These are phyloP conservation scores for Tuber magnatum DNA, from an alignment of 495 filamentous ascomycete species.

Conservation along the genomic window DNA sequence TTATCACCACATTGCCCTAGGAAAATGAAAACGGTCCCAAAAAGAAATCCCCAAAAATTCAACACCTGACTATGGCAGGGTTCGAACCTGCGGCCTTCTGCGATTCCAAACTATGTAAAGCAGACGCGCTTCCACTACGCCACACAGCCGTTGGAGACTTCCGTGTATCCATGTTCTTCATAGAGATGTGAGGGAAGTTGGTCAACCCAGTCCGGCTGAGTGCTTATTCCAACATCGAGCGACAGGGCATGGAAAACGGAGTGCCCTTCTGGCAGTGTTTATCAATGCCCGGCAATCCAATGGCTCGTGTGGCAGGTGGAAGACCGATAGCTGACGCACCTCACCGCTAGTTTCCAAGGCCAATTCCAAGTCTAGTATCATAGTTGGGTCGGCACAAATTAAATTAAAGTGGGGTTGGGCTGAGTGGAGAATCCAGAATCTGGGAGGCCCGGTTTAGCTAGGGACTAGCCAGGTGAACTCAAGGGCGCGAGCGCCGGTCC, in stretches of 20 bases:
- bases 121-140: constrained; percentile 39
- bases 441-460: too few relatives aligned
- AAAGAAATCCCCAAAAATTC: background rate
- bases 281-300: background rate
- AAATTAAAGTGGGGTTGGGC: background rate
- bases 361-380: background rate
- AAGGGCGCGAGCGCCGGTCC: too few relatives aligned
- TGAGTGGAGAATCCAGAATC: background rate
- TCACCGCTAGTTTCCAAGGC: fast-evolving
- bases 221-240: background rate
- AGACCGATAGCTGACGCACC: background rate
- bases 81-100: constrained; percentile 39
- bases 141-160: constrained; percentile 34
- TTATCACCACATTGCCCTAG: background rate
- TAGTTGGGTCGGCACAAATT: too few relatives aligned
- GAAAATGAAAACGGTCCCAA: background rate
- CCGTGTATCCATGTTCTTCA: too few relatives aligned
- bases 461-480: too few relatives aligned
- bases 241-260: background rate
- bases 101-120: constrained; percentile 21
- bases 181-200: too few relatives aligned
- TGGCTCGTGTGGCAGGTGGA: background rate
- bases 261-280: background rate
- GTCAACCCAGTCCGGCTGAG: background rate
- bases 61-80: constrained; percentile 31